These are phyloP conservation scores for Teratosphaeria viscida DNA, from an alignment of 2,329 filamentous ascomycete species.

Conservation along the genomic window DNA sequence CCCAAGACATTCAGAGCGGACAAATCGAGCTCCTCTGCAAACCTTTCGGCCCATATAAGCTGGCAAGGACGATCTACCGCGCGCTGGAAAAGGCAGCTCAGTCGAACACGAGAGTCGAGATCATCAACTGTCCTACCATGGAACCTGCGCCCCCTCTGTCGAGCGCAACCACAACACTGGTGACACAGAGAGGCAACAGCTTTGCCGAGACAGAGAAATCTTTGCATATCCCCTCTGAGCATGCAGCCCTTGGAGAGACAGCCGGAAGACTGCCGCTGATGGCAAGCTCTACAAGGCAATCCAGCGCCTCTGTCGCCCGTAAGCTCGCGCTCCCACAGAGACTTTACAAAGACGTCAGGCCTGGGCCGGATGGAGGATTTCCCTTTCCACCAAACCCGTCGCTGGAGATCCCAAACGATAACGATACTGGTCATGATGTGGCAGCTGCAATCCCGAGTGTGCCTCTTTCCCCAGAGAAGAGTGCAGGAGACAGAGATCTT, in stretches of 20 bases:
- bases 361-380: background rate
- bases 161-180: background rate
- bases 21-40: conserved; percentile 11
- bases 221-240: background rate
- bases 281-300: background rate
- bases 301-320: background rate
- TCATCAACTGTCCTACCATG: background rate
- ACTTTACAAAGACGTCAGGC: background rate
- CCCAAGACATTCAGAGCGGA: conserved; percentile 11
- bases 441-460: background rate
- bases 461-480: background rate
- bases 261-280: background rate
- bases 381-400: background rate
- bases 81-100: conserved; percentile 7
- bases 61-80: conserved; percentile 7
- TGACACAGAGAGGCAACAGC: background rate
- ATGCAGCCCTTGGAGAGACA: background rate
- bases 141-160: background rate
- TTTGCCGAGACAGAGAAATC: background rate
- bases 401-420: background rate
- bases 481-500: background rate
- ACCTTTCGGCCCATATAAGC: conserved; percentile 14
- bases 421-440: background rate
- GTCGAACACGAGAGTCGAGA: background rate
- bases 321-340: background rate